A percentile compares a stretch with the other conserved stretches of the same genome.
Evolutionary conservation across 345 rosid genomes (phyloP).

Genomic region (Lepidium aucheri): DNA sequence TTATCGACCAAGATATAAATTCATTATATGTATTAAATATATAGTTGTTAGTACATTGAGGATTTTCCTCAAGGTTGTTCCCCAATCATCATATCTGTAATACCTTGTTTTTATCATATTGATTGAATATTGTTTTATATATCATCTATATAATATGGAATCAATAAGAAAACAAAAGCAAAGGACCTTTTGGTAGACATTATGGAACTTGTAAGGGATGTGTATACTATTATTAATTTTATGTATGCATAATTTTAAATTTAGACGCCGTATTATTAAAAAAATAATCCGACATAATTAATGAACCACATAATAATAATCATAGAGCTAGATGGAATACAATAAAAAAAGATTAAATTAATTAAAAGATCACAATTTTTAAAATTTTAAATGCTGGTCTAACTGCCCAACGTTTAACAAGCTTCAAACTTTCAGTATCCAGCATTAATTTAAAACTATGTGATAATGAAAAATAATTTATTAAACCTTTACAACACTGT

Average conservation of each 20-base stretch:
- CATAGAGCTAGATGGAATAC: not conserved
- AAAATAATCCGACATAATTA: conserved; percentile 1
- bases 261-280: not conserved
- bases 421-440: not conserved
- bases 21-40: not conserved
- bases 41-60: not conserved
- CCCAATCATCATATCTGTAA: conserved; percentile 7
- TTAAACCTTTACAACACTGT: not conserved
- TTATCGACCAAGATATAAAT: not conserved
- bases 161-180: conserved; percentile 18
- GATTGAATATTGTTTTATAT: not conserved
- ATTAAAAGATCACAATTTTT: not conserved
- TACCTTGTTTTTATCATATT: not conserved
- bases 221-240: not conserved
- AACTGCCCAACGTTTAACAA: conserved; percentile 8
- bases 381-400: not conserved
- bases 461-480: not conserved
- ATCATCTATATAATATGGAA: not conserved
- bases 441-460: not conserved
- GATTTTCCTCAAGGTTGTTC: conserved; percentile 16
- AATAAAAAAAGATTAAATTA: not conserved
- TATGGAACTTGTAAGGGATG: conserved; percentile 14
- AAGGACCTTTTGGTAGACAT: conserved; percentile 17
- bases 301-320: conserved; percentile 3
- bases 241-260: not conserved